Evolutionary conservation across 495 filamentous ascomycete species (phyloP).

Genomic region (Xylaria scruposa): DNA sequence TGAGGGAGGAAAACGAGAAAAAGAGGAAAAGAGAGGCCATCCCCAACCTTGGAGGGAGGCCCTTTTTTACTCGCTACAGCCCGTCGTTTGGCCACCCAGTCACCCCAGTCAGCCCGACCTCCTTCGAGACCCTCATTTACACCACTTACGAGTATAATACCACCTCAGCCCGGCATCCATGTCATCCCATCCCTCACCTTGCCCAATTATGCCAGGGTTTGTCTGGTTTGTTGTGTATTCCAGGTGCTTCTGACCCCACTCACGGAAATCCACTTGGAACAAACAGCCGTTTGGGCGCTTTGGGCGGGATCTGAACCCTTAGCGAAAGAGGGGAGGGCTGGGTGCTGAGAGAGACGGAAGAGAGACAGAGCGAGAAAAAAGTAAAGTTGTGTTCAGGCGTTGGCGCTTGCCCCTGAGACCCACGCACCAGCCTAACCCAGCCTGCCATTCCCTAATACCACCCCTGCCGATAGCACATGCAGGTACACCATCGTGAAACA

Average conservation of each 20-base stretch:
- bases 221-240: background rate
- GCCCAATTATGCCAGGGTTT: background rate
- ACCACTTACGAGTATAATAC: background rate
- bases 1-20: slow-evolving; percentile 32
- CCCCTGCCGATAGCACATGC: slow-evolving; percentile 40
- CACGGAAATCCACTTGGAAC: background rate
- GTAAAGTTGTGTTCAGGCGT: slow-evolving; percentile 21
- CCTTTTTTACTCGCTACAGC: slow-evolving; percentile 13
- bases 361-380: slow-evolving; percentile 7
- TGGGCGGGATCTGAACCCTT: slow-evolving; percentile 2
- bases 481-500: slow-evolving; percentile 47
- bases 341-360: slow-evolving; percentile 25
- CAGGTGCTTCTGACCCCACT: slow-evolving; percentile 4
- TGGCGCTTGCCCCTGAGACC: slow-evolving; percentile 35
- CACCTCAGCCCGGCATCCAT: background rate
- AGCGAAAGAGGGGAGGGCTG: background rate
- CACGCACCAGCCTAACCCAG: slow-evolving; percentile 28
- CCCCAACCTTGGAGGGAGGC: background rate
- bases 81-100: background rate
- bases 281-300: background rate
- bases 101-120: slow-evolving; percentile 7
- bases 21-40: slow-evolving; percentile 23
- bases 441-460: background rate
- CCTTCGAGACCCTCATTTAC: background rate
- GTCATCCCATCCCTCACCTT: background rate